Evolutionary conservation across 2,329 filamentous ascomycete genomes (phyloP), one percentile per base, ranked within the genome.

Genomic region (Penicillium sp.): DNA sequence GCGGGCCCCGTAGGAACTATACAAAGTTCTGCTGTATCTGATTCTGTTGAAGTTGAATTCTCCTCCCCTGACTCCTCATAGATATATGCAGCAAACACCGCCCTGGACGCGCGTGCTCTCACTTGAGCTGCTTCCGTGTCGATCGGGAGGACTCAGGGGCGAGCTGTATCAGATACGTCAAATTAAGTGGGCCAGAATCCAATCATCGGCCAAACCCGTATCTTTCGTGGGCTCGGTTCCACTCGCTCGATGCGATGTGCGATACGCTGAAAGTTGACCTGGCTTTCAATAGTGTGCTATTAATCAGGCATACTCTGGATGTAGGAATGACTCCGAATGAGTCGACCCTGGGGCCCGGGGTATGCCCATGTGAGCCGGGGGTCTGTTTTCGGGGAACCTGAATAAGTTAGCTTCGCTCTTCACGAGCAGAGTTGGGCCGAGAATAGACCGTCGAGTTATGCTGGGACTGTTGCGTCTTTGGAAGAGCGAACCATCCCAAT

Each of bases 161-260:
- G 53, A 61, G 52, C 53, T 4, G 22, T 20, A 22, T 22, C 22
- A 53, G 54, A 61, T 57, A 43, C 61, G 59, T 63, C 59, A 43
- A 59, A 52, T 53, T 55, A 58, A 60, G 59, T 60, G 58, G 61
- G 52, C 48, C 54, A 8, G 51, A 60, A 58, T 57, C 41, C 54
- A 58, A 60, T 54, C 35, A 17, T 31, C 45, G 49, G 3, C 22
- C 42, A 28, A 25, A 17, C 1, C 15, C 42, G 15, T 28, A 45
- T 15, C 41, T 20, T 25, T 14, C 20, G 22, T 14, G 14, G 42
- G 11, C 14, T 28, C 22, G 11, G 22, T 10, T 45, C 22, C 42
- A 45, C 42, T 25, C n/a, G 22, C 42, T 45, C 14, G 12, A 45
- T 45, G 42, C 12, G 25, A 20, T 11, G 25, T 12, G 20, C 15